These are phyloP conservation scores for Physcomitrium patens DNA, from an alignment of 225 moss, liverwort and hornwort genomes.

Conservation along the genomic window DNA sequence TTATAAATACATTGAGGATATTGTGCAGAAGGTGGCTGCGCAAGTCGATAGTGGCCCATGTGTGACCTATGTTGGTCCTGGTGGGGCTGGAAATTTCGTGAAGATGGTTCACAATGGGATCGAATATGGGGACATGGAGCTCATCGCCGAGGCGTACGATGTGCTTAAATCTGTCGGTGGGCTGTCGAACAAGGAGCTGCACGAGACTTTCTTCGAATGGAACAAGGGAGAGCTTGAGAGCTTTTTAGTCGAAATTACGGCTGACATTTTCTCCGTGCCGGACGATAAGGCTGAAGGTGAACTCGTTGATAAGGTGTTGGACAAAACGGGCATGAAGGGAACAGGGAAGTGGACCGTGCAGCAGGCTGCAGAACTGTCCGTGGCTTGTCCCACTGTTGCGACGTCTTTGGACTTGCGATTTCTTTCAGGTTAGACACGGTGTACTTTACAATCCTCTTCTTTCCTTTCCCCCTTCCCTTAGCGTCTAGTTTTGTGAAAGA, in stretches of 20 bases:
- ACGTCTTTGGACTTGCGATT: constrained; percentile 70
- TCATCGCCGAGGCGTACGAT: constrained; percentile 79
- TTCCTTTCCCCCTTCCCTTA: not conserved
- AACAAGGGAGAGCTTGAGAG: constrained; percentile 78
- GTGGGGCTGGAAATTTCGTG: constrained; percentile 72
- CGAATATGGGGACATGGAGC: constrained; percentile 86
- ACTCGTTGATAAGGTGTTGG: constrained; percentile 73
- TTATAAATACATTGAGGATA: constrained; percentile 56
- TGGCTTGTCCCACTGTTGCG: constrained; percentile 71
- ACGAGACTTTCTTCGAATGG: constrained; percentile 67
- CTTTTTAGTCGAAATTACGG: constrained; percentile 78
- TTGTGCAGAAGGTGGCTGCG: constrained; percentile 65
- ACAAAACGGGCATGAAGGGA: constrained; percentile 82
- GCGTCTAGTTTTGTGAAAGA: no score
- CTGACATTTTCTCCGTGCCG: constrained; percentile 68
- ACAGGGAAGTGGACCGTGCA: constrained; percentile 91
- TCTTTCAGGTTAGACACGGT: constrained; percentile 47
- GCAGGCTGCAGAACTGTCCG: constrained; percentile 71
- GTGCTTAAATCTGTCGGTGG: constrained; percentile 73
- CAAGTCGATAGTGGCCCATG: constrained; percentile 71
- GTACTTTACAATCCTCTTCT: not conserved
- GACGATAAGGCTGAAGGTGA: constrained; percentile 66
- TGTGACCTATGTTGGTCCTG: constrained; percentile 65
- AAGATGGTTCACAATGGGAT: constrained; percentile 89
- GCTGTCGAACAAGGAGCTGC: constrained; percentile 63